phyloP scores from a whole-genome alignment of 257 asterid species.

The Ehretia macrophylla region DNA sequence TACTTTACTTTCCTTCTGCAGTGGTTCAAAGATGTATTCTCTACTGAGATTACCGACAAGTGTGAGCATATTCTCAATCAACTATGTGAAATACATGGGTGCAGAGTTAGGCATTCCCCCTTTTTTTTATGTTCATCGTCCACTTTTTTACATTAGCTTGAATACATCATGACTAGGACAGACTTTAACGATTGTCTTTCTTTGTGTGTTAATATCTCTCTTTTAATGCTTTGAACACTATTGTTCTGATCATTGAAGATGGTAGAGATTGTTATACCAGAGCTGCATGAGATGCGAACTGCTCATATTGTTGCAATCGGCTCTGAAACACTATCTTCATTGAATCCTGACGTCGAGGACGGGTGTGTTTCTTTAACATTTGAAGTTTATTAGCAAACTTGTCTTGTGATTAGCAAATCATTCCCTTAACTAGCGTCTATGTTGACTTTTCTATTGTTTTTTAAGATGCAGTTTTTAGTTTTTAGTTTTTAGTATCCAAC shows the following conservation, averaged over 20 bases:
- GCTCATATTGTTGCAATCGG: slow-evolving; percentile 94
- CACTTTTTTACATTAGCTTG: background rate
- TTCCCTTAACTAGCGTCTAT: background rate
- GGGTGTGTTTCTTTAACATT: slow-evolving; percentile 53
- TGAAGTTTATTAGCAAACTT: slow-evolving; percentile 5
- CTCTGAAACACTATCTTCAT: slow-evolving; percentile 61
- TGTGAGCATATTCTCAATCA: slow-evolving; percentile 75
- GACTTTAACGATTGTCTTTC: too few species aligned
- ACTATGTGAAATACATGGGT: slow-evolving; percentile 71
- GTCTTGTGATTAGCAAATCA: background rate
- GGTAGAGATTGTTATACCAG: slow-evolving; percentile 86
- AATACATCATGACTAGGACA: too few species aligned
- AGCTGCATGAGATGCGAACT: slow-evolving; percentile 83
- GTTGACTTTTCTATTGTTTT: background rate
- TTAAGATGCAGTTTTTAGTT: background rate
- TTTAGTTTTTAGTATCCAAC: slow-evolving; percentile 1
- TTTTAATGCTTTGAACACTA: slow-evolving; percentile 3
- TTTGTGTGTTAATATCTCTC: too few species aligned
- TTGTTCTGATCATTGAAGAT: slow-evolving; percentile 48
- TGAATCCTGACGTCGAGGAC: slow-evolving; percentile 74
- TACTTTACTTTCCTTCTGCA: slow-evolving; percentile 13
- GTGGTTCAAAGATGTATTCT: slow-evolving; percentile 96
- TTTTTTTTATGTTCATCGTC: background rate
- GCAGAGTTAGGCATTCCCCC: slow-evolving; percentile 54
- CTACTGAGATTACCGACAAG: slow-evolving; percentile 70